Evolutionary conservation across 176 grass and related monocot species (phyloP), one percentile per base, ranked within the genome.

Genomic region (Tuctoria greenei): DNA sequence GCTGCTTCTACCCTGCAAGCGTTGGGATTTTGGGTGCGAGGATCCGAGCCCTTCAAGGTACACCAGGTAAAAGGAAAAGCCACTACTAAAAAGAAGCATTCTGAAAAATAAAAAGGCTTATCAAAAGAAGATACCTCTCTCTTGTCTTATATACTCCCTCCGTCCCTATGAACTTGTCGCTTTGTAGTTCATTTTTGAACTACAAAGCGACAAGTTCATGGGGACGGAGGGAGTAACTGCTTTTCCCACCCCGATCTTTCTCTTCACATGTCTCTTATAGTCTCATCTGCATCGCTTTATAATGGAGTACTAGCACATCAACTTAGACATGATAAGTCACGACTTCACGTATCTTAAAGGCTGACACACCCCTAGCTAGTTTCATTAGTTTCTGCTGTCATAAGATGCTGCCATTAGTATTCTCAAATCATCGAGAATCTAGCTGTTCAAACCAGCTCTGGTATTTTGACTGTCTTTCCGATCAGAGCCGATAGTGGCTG

Each of bases 21-120:
- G 43, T 83, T 89, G 47, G 87, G 72, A 50, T 72, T 60, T 64
- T 75, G 79, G 88, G 72, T 82, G 71, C 84, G 81, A 90, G 64
- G 82, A 82, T 76, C 84, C 70, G 84, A 82, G 68, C 66, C 79
- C 66, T 99, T 94, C 74, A 87, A 92, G 87, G 89, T 92, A 92
- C 81, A 82, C 44, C 42, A 43, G 81, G 60, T 79, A 82, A 62
- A 67, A 66, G 71, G n/a, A 84, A 85, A 57, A 64, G 65, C 50
- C 49, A 65, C 50, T 65, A 58, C 50, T 66, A 55, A 68, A 82
- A 77, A 69, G 44, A 55, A 72, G 75, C 41, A 38, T 66, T 67
- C 26, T 42, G 61, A 39, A 42, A 34, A 42, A 73, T 64, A 41
- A 66, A 66, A 73, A 69, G 15, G 35, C 41, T 34, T 56, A 79